A percentile compares a stretch with the other conserved stretches of the same genome.
Evolutionary conservation across 1,284 basidiomycete species (phyloP).

Genomic region (Wallemia hederae): DNA sequence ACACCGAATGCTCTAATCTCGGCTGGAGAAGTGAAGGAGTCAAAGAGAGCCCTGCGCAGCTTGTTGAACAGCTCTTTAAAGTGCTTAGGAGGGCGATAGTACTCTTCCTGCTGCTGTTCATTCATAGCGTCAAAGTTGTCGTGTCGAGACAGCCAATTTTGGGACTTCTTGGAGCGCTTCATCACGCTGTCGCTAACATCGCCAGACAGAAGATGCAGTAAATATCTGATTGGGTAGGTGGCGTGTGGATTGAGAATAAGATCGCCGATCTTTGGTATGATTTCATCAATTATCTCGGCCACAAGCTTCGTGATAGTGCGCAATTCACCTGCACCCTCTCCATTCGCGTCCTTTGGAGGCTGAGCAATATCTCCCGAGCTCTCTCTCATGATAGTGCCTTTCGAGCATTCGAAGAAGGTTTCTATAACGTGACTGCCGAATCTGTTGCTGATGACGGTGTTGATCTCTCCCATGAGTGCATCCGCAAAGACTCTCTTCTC

Average conservation of each 20-base stretch:
- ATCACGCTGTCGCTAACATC: background rate
- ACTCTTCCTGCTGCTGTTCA: background rate
- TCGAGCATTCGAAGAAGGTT: background rate
- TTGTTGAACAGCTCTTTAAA: background rate
- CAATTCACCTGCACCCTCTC: background rate
- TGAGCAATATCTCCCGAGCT: background rate
- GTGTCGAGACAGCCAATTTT: background rate
- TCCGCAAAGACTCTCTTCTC: background rate
- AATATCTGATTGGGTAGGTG: background rate
- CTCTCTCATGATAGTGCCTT: background rate
- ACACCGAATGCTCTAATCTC: constrained; percentile 56
- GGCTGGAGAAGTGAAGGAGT: constrained; percentile 19
- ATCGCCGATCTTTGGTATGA: background rate
- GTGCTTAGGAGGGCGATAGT: background rate
- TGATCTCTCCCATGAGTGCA: background rate
- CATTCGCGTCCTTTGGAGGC: background rate
- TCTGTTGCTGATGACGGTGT: background rate
- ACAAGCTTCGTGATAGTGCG: background rate
- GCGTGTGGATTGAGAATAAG: background rate
- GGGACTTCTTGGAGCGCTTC: background rate
- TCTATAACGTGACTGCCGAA: background rate
- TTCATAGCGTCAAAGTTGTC: background rate
- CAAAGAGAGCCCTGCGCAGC: background rate
- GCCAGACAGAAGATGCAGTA: background rate
- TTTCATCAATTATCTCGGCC: background rate